Evolutionary conservation across 768 basidiomycete genomes (phyloP).

Genomic region (Butyriboletus loyo): DNA sequence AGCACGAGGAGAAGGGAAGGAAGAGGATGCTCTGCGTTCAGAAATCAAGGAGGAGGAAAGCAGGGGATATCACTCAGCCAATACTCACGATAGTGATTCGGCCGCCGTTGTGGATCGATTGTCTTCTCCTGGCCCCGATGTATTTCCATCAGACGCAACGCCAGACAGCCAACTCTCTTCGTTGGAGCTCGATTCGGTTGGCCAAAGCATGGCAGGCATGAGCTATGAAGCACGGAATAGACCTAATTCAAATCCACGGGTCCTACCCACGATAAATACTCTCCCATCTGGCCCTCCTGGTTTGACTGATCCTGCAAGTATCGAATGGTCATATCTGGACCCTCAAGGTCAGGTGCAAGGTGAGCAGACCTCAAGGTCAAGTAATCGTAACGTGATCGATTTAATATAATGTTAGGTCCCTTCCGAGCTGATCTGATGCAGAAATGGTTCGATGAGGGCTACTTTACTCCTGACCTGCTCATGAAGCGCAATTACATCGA

Average conservation of each 20-base stretch:
- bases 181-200: slow-evolving; percentile 7
- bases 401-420: slow-evolving; percentile 54
- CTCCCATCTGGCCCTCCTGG: slow-evolving; percentile 41
- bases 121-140: slow-evolving; percentile 10
- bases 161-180: slow-evolving; percentile 8
- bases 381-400: background rate
- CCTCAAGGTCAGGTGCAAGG: slow-evolving; percentile 92
- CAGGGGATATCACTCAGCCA: slow-evolving; percentile 1
- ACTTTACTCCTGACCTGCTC: slow-evolving; percentile 78
- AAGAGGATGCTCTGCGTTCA: slow-evolving; percentile 38
- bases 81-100: slow-evolving; percentile 7
- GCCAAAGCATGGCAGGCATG: slow-evolving; percentile 13
- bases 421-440: slow-evolving; percentile 91
- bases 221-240: slow-evolving; percentile 12
- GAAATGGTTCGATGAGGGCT: slow-evolving; percentile 90
- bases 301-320: slow-evolving; percentile 49
- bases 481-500: slow-evolving; percentile 81
- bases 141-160: slow-evolving; percentile 4
- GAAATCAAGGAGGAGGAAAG: slow-evolving; percentile 58
- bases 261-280: slow-evolving; percentile 7
- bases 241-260: slow-evolving; percentile 3
- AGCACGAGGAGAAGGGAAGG: slow-evolving; percentile 41
- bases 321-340: slow-evolving; percentile 93
- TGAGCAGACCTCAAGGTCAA: slow-evolving; percentile 27
- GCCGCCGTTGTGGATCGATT: slow-evolving; percentile 5